A percentile compares a stretch with the other conserved stretches of the same genome.
phyloP scores from a whole-genome alignment of 78 protist species.

The Cavenderia fasciculata region DNA sequence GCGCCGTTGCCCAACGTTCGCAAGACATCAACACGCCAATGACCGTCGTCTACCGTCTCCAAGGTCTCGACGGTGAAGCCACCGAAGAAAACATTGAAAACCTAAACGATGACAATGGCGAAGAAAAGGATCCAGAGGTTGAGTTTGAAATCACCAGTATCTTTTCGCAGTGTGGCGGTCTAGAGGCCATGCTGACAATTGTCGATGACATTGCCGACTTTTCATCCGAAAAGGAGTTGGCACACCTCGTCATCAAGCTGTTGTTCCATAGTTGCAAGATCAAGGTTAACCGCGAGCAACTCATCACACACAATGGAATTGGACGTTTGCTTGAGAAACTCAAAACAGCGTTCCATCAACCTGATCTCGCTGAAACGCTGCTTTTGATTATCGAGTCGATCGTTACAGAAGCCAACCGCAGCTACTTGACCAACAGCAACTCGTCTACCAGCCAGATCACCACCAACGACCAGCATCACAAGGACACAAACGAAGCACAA shows the following conservation, averaged over 20 bases:
- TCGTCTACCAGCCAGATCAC: not conserved
- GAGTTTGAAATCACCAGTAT: slow-evolving; percentile 77
- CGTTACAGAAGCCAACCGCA: slow-evolving; percentile 50
- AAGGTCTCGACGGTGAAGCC: slow-evolving; percentile 94
- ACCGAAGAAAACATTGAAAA: slow-evolving; percentile 87
- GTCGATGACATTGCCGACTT: slow-evolving; percentile 7
- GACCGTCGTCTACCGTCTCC: slow-evolving; percentile 90
- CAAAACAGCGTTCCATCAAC: slow-evolving; percentile 44
- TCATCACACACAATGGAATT: slow-evolving; percentile 25
- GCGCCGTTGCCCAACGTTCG: slow-evolving; percentile 9
- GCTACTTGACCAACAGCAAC: not conserved
- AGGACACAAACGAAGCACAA: slow-evolving; percentile 21
- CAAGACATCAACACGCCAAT: slow-evolving; percentile 76
- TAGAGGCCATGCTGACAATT: slow-evolving; percentile 39
- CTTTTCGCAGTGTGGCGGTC: slow-evolving; percentile 72
- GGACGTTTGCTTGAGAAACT: slow-evolving; percentile 47
- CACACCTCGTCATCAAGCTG: slow-evolving; percentile 51
- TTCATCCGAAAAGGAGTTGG: slow-evolving; percentile 21
- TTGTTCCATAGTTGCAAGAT: slow-evolving; percentile 57
- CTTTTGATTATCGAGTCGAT: slow-evolving; percentile 14
- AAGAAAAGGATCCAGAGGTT: slow-evolving; percentile 85
- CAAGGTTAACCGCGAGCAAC: slow-evolving; percentile 50
- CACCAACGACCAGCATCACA: not conserved
- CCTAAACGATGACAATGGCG: slow-evolving; percentile 38
- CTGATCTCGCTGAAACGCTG: slow-evolving; percentile 39